These are phyloP conservation scores for Stellera chamaejasme DNA, from an alignment of 345 rosid genomes.

Conservation along the genomic window DNA sequence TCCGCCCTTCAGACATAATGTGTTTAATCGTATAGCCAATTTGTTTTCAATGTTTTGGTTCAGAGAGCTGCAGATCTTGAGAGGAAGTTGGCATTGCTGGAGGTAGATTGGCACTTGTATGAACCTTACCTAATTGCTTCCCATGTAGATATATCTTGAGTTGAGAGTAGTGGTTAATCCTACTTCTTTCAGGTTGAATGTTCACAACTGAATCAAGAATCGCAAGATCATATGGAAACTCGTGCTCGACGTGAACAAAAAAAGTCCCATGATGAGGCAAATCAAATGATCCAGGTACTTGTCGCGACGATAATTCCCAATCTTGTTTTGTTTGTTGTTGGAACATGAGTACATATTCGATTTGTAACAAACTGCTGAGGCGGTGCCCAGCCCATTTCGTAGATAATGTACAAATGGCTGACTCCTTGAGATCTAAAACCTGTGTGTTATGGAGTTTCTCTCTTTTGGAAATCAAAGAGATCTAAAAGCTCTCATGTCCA, in stretches of 20 bases:
- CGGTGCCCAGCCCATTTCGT: no score
- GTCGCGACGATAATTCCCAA: no score
- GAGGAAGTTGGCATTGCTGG: constrained; percentile 87
- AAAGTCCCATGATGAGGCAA: constrained; percentile 85
- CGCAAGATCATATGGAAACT: constrained; percentile 89
- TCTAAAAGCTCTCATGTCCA: no score
- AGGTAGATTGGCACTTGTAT: constrained; percentile 40
- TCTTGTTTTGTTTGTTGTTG: no score
- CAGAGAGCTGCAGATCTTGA: constrained; percentile 93
- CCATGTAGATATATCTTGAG: background rate
- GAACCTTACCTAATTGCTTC: background rate
- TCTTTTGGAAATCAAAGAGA: no score
- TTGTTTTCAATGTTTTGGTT: constrained; percentile 1
- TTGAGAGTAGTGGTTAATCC: constrained; percentile 14
- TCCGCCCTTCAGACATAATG: no score
- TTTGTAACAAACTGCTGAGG: no score
- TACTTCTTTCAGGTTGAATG: constrained; percentile 62
- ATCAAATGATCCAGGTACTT: constrained; percentile 83
- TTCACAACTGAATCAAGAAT: constrained; percentile 82
- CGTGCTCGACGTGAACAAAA: constrained; percentile 84
- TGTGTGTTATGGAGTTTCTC: no score
- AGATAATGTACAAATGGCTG: no score
- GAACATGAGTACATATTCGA: no score
- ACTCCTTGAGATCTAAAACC: no score
- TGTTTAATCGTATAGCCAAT: no score